Conservation (phyloP, 139 green algal genomes). For the Nannochloris sp. region DNA sequence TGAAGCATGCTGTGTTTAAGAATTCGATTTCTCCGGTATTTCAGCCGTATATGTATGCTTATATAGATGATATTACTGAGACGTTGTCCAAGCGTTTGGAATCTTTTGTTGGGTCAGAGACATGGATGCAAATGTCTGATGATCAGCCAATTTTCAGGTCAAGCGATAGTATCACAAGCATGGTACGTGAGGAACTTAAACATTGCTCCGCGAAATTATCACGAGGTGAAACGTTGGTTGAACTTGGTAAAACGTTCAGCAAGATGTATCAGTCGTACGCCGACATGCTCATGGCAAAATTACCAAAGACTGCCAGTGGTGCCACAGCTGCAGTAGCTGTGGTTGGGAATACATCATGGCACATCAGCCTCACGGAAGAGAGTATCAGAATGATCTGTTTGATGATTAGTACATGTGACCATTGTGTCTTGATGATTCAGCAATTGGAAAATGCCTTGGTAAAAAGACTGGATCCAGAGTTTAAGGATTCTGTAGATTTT, state of each 20-base stretch:
- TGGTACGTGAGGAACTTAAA: conserved; percentile 54
- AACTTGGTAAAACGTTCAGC: conserved; percentile 43
- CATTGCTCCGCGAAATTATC: conserved; percentile 18
- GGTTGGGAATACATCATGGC: conserved; percentile 50
- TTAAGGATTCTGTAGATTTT: conserved; percentile 52
- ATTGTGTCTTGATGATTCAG: conserved; percentile 69
- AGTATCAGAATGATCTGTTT: conserved; percentile 53
- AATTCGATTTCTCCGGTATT: conserved; percentile 69
- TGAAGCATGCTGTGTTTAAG: conserved; percentile 51
- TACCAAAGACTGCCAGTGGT: conserved; percentile 65
- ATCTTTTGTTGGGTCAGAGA: conserved; percentile 66
- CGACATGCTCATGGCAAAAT: conserved; percentile 47
- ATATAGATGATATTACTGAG: conserved; percentile 66
- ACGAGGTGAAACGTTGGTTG: conserved; percentile 60
- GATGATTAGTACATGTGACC: conserved; percentile 88
- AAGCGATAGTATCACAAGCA: conserved; percentile 67
- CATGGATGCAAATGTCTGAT: conserved; percentile 58
- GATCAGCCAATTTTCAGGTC: conserved; percentile 42
- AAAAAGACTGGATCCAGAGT: conserved; percentile 45
- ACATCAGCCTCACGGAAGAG: conserved; percentile 37
- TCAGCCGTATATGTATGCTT: conserved; percentile 58
- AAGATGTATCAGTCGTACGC: conserved; percentile 70
- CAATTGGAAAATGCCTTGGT: conserved; percentile 48
- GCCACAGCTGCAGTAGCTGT: conserved; percentile 19
- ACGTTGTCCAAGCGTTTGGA: conserved; percentile 63